Conservation (phyloP, 2,329 filamentous ascomycete genomes). For the Dactylonectria estremocensis region DNA sequence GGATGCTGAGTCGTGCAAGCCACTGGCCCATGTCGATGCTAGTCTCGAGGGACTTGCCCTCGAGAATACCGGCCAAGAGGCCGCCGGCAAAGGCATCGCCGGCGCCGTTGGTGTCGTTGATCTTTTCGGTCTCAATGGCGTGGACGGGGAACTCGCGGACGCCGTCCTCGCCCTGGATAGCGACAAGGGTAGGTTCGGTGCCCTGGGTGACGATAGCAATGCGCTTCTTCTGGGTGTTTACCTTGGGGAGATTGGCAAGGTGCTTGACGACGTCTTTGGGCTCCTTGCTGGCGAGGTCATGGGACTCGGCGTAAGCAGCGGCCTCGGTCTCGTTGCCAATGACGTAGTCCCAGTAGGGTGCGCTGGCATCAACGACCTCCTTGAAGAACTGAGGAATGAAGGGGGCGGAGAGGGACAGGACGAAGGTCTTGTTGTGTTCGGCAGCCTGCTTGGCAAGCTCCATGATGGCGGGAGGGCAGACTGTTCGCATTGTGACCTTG, state of each 20-base stretch:
- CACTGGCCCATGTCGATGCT: conserved; percentile 95
- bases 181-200: conserved; percentile 90
- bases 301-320: conserved; percentile 86
- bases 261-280: conserved; percentile 88
- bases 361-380: conserved; percentile 87
- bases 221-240: conserved; percentile 87
- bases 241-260: conserved; percentile 92
- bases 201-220: conserved; percentile 96
- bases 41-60: conserved; percentile 84
- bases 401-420: conserved; percentile 92
- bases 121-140: conserved; percentile 81
- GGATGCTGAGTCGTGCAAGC: conserved; percentile 93
- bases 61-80: conserved; percentile 89
- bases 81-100: conserved; percentile 98
- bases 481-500: conserved; percentile 57
- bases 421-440: conserved; percentile 89
- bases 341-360: conserved; percentile 95
- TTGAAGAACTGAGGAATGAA: conserved; percentile 99
- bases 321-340: conserved; percentile 99
- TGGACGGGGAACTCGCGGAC: conserved; percentile 87
- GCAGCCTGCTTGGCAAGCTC: conserved; percentile 93
- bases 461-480: conserved; percentile 91
- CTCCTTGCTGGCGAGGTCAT: conserved; percentile 81
- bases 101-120: conserved; percentile 97
- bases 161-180: conserved; percentile 78